Base-by-base conservation (phyloP, 1,284 basidiomycete genomes). In the Fomitiporia mediterranea region DNA sequence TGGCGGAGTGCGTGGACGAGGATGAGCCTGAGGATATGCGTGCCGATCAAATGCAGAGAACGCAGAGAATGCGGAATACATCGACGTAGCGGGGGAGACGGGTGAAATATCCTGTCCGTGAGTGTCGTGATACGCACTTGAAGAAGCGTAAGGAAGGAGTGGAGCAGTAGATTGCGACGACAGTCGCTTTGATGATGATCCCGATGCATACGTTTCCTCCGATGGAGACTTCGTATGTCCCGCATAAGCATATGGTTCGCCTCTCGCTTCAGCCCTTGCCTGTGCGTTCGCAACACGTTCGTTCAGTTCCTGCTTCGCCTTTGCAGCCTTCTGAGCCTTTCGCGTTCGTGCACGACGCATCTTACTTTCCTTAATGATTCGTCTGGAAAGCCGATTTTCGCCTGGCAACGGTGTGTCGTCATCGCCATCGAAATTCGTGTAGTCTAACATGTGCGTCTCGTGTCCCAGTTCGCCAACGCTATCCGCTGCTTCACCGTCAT, bases 371-470 rank as follows among this genome's bases (percentile, higher is more conserved):
- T 82, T 81, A 63, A 78, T 79, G 34, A 94, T 73, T 37, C 73
- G 73, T 43, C 73, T 71, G 56, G 80, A 86, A 37, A 94, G 75
- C 61, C 75, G 72, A 19, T 72, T 72, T 65, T 94, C 89, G 17
- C 80, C 84, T 0, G 82, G 81, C 4, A 82, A 69, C 2, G 73
- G 74, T 27, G 79, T 73, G 63, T 91, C 86, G 59, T 89, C 79
- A 60, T 91, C 87, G 25, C 88, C 89, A 60, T 91, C 89, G 63
- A 89, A 94, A 63, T 91, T 88, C 5, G 89, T 91, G 53, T 89
- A 72, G 62, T 91, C 89, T 15, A 86, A 71, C 0, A 81, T 75
- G 50, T 82, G 74, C 54, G 77, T 75, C 55, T 83, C 78, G 57
- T 79, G 73, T 9, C 74, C 74, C 4, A 72, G 64, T 27, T 72